Percentiles rank a stretch among this genome's conserved stretches.
These are phyloP conservation scores for Phialophora verrucosa DNA, from an alignment of 2,329 filamentous ascomycete genomes.

Conservation along the genomic window DNA sequence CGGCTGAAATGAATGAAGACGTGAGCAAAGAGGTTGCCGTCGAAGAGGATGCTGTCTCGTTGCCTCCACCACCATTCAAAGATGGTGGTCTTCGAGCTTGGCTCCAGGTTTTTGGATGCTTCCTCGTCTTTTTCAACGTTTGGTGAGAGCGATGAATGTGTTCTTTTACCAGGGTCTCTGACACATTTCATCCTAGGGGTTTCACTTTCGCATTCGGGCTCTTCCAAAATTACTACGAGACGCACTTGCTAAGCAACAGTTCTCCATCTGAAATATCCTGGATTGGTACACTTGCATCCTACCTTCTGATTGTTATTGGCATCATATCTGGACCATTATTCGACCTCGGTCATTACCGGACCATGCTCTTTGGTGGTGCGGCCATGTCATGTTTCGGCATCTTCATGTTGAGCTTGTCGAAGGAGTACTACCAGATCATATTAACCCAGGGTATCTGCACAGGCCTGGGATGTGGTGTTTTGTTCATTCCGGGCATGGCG, in stretches of 20 bases:
- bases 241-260: constrained; percentile 73
- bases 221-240: constrained; percentile 78
- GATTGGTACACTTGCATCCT: constrained; percentile 86
- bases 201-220: constrained; percentile 58
- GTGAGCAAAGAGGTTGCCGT: constrained; percentile 19
- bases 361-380: constrained; percentile 73
- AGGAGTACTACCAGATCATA: constrained; percentile 83
- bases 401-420: constrained; percentile 74
- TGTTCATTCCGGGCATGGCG: constrained; percentile 79
- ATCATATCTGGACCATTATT: constrained; percentile 87
- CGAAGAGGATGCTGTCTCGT: constrained; percentile 23
- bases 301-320: constrained; percentile 81
- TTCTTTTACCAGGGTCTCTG: background rate
- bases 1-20: constrained; percentile 16
- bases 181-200: constrained; percentile 25
- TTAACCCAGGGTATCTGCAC: constrained; percentile 76
- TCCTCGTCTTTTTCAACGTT: constrained; percentile 74
- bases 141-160: constrained; percentile 60
- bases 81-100: constrained; percentile 80
- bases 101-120: constrained; percentile 83
- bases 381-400: constrained; percentile 66
- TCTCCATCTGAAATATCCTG: constrained; percentile 76
- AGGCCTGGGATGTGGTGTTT: constrained; percentile 75
- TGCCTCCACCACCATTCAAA: constrained; percentile 50
- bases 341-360: constrained; percentile 78